phyloP scores from a whole-genome alignment of 192 early-diverging fungal genomes.

The Rhizoclosmatium globosum region DNA sequence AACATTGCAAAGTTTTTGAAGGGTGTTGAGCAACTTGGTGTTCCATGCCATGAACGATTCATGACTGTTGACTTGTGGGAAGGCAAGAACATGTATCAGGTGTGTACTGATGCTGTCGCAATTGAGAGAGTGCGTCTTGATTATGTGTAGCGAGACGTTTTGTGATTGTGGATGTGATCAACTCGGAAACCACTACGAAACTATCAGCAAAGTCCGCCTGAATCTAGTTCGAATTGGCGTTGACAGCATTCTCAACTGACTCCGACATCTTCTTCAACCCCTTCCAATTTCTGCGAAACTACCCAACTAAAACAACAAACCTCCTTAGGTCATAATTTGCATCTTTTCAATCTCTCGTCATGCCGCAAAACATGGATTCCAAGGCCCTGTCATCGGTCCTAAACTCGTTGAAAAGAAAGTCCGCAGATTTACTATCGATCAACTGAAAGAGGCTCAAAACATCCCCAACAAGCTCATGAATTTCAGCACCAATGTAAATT shows the following conservation, averaged over 20 bases:
- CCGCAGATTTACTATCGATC: slow-evolving; percentile 46
- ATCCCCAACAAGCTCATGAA: slow-evolving; percentile 28
- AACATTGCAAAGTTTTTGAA: slow-evolving; percentile 46
- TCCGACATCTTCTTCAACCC: too few species aligned
- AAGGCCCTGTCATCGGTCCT: slow-evolving; percentile 64
- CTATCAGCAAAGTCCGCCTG: too few species aligned
- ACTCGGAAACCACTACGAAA: too few species aligned
- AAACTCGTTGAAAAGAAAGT: slow-evolving; percentile 55
- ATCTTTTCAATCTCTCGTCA: slow-evolving; percentile 74
- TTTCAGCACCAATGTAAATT: neutral
- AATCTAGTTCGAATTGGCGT: too few species aligned
- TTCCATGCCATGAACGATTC: slow-evolving; percentile 72
- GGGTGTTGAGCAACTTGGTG: slow-evolving; percentile 48
- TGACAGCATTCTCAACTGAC: too few species aligned
- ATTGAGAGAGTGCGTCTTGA: too few species aligned
- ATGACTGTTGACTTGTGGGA: slow-evolving; percentile 81
- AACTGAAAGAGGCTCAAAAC: slow-evolving; percentile 54
- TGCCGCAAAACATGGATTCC: slow-evolving; percentile 62
- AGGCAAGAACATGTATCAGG: slow-evolving; percentile 69
- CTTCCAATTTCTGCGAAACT: too few species aligned
- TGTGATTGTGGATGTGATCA: too few species aligned
- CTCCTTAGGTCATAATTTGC: slow-evolving; percentile 71
- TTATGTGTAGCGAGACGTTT: too few species aligned
- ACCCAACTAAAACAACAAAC: too few species aligned
- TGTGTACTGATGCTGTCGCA: too few species aligned